A percentile compares a stretch with the other conserved stretches of the same genome.
phyloP scores from a whole-genome alignment of 2,329 filamentous ascomycete species.

The Didymella glomerata region DNA sequence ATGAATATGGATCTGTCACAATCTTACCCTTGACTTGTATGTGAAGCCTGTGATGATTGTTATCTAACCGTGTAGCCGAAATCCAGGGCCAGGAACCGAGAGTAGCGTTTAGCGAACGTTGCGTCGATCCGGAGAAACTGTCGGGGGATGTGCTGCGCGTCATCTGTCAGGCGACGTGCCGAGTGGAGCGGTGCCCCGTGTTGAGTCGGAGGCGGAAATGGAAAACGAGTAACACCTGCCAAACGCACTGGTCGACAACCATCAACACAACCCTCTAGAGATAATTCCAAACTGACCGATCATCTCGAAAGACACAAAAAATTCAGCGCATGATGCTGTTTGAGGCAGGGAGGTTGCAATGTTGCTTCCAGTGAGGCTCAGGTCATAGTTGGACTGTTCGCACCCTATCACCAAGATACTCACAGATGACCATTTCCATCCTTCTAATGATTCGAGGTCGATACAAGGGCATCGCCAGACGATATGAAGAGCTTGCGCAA shows the following conservation, averaged over 20 bases:
- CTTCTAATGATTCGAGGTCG: background rate
- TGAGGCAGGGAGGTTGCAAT: no score
- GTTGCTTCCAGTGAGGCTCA: no score
- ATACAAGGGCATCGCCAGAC: background rate
- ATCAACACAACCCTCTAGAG: background rate
- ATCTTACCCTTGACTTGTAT: background rate
- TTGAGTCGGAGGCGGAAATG: conserved; percentile 24
- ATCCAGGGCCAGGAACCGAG: background rate
- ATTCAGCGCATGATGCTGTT: no score
- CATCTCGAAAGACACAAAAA: background rate
- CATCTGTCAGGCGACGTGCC: conserved; percentile 34
- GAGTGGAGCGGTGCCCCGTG: conserved; percentile 29
- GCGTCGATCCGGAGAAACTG: conserved; percentile 39
- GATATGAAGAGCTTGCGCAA: conserved; percentile 6
- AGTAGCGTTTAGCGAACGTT: conserved; percentile 18
- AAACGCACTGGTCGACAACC: conserved; percentile 1
- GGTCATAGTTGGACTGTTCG: background rate
- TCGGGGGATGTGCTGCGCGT: conserved; percentile 35
- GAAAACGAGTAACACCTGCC: conserved; percentile 18
- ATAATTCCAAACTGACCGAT: background rate
- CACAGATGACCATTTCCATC: background rate
- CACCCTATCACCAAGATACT: background rate
- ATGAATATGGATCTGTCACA: conserved; percentile 22
- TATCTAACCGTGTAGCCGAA: background rate
- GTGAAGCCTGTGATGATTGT: no score